Conservation (phyloP, 345 rosid species). For the Crucihimalaya himalaica region DNA sequence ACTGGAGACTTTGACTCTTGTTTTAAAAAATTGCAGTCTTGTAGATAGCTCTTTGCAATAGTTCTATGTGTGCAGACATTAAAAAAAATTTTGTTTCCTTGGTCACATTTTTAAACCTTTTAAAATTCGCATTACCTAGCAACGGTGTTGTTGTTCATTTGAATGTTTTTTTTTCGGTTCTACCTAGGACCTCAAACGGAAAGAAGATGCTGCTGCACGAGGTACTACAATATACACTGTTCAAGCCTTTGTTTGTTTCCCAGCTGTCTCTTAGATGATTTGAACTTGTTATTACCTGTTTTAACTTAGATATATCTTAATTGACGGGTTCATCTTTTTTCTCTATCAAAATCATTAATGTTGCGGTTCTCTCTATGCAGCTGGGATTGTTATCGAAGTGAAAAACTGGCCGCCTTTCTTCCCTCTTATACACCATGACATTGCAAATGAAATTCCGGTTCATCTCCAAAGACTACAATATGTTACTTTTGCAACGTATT, state of each 20-base stretch:
- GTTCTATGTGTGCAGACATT: not conserved
- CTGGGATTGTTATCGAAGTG: constrained; percentile 71
- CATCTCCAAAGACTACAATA: constrained; percentile 82
- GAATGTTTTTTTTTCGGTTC: constrained; percentile 23
- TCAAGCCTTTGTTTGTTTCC: not conserved
- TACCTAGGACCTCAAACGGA: constrained; percentile 73
- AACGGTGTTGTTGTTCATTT: not conserved
- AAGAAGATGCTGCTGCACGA: constrained; percentile 95
- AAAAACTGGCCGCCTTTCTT: constrained; percentile 92
- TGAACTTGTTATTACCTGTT: not conserved
- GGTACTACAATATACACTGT: constrained; percentile 44
- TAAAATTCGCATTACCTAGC: not conserved
- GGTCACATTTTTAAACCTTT: not conserved
- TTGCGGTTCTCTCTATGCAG: constrained; percentile 43
- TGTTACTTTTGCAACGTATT: constrained; percentile 65
- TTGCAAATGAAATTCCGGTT: constrained; percentile 79
- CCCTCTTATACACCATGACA: constrained; percentile 86
- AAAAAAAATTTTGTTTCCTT: not conserved
- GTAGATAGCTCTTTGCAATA: not conserved
- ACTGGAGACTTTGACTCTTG: not conserved
- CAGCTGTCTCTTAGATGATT: not conserved
- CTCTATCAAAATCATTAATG: not conserved
- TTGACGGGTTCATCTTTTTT: not conserved
- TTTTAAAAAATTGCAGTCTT: not conserved
- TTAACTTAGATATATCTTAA: not conserved